Percentiles rank a stretch among this genome's conserved stretches.
These are phyloP conservation scores for Conoideocrella luteorostrata DNA, from an alignment of 2,329 filamentous ascomycete genomes.

Conservation along the genomic window DNA sequence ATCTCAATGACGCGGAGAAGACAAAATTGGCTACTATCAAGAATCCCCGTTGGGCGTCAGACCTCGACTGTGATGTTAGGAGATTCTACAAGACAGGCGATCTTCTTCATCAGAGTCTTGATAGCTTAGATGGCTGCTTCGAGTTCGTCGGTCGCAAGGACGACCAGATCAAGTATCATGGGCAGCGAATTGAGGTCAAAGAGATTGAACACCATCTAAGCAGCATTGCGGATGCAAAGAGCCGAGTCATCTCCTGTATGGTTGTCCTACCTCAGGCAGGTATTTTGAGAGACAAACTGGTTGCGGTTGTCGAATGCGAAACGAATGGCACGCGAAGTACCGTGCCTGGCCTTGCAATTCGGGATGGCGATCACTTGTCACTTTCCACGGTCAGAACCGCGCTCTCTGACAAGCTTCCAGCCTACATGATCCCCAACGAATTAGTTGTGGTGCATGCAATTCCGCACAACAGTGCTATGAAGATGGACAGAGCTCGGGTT, in stretches of 20 bases:
- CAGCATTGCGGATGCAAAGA: background rate
- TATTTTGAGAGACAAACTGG: background rate
- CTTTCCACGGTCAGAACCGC: background rate
- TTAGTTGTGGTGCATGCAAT: background rate
- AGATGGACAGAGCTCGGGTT: background rate
- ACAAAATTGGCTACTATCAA: constrained; percentile 23
- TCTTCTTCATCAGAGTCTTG: constrained; percentile 2
- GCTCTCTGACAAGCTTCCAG: background rate
- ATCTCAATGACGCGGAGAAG: constrained; percentile 30
- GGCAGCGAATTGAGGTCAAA: constrained; percentile 16
- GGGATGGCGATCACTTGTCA: background rate
- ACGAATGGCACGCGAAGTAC: background rate
- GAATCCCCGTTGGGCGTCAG: constrained; percentile 19
- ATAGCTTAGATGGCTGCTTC: constrained; percentile 6
- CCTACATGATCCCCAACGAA: background rate
- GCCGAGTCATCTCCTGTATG: background rate
- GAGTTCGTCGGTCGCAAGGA: constrained; percentile 14
- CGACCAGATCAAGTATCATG: constrained; percentile 14
- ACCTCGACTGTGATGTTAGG: background rate
- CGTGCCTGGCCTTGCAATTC: background rate
- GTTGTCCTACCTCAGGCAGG: background rate
- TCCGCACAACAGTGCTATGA: background rate
- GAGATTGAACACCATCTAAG: constrained; percentile 12
- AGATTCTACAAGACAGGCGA: constrained; percentile 19
- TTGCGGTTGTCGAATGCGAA: background rate